Conservation (phyloP, 225 moss, liverwort and hornwort genomes). For the Sphagnum contortum region DNA sequence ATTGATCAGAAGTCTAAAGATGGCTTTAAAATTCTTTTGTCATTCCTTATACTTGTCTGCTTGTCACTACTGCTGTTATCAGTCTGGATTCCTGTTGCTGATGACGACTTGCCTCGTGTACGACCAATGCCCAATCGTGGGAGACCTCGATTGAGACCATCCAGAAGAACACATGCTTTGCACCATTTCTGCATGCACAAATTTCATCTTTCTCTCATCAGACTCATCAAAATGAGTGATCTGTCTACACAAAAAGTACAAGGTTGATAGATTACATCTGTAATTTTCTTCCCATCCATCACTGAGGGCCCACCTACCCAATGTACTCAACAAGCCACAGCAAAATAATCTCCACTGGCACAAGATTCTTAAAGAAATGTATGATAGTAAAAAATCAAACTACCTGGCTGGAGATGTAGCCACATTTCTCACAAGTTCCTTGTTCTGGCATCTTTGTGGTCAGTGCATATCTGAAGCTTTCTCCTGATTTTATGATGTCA, state of each 20-base stretch:
- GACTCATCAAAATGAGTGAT: too few relatives aligned
- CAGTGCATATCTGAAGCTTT: constrained; percentile 78
- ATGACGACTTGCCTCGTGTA: constrained; percentile 48
- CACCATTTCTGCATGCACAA: constrained; percentile 64
- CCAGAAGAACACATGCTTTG: constrained; percentile 92
- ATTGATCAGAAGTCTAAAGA: constrained; percentile 27
- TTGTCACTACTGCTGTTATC: constrained; percentile 9
- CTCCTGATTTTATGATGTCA: constrained; percentile 87
- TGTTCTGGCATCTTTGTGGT: constrained; percentile 97
- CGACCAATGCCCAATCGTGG: constrained; percentile 79
- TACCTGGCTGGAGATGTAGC: constrained; percentile 99
- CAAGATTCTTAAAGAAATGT: too few relatives aligned
- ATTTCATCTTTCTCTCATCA: too few relatives aligned
- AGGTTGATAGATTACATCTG: too few relatives aligned
- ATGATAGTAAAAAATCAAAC: too few relatives aligned
- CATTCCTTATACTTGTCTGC: constrained; percentile 5
- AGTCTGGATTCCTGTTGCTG: constrained; percentile 12
- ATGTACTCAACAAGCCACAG: too few relatives aligned
- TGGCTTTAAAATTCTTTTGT: constrained; percentile 9
- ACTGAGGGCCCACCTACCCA: too few relatives aligned
- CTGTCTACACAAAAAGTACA: too few relatives aligned
- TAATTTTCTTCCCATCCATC: too few relatives aligned
- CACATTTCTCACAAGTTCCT: constrained; percentile 87
- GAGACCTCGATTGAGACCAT: constrained; percentile 83
- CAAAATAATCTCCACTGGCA: too few relatives aligned